Percentiles rank a stretch among this genome's conserved stretches.
Conservation (phyloP, 129 eudicot genomes). For the Logfia minima region DNA sequence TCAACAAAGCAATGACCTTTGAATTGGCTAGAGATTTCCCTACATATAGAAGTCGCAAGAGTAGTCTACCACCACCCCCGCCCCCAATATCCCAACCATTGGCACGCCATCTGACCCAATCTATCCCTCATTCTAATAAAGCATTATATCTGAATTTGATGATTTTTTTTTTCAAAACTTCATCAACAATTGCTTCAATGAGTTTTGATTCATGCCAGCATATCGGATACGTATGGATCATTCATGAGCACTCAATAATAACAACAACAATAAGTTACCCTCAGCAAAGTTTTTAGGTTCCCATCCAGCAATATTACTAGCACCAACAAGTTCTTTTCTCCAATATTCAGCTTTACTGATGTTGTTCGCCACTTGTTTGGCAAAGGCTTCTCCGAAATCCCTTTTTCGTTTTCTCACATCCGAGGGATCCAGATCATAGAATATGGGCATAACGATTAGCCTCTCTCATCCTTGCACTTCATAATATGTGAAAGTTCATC, state of each 20-base stretch:
- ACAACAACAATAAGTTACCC: neutral
- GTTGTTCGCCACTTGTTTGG: too few relatives aligned
- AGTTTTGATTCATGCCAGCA: neutral
- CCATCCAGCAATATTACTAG: too few relatives aligned
- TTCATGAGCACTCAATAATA: too few relatives aligned
- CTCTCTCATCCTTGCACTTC: neutral
- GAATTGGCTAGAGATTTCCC: neutral
- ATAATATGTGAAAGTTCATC: neutral
- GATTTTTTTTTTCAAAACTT: too few relatives aligned
- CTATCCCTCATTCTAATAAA: neutral
- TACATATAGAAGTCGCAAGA: neutral
- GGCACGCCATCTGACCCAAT: neutral
- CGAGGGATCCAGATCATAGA: too few relatives aligned
- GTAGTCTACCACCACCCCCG: neutral
- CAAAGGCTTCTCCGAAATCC: too few relatives aligned
- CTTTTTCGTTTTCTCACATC: too few relatives aligned
- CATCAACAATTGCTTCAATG: neutral
- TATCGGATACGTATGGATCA: too few relatives aligned
- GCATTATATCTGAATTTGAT: neutral
- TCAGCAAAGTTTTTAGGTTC: too few relatives aligned
- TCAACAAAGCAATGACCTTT: neutral
- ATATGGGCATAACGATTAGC: too few relatives aligned
- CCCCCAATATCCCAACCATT: neutral
- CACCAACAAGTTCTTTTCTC: too few relatives aligned
- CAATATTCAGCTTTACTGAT: too few relatives aligned